phyloP scores from a whole-genome alignment of 1,139 yeast species.

The Pichia sp. region DNA sequence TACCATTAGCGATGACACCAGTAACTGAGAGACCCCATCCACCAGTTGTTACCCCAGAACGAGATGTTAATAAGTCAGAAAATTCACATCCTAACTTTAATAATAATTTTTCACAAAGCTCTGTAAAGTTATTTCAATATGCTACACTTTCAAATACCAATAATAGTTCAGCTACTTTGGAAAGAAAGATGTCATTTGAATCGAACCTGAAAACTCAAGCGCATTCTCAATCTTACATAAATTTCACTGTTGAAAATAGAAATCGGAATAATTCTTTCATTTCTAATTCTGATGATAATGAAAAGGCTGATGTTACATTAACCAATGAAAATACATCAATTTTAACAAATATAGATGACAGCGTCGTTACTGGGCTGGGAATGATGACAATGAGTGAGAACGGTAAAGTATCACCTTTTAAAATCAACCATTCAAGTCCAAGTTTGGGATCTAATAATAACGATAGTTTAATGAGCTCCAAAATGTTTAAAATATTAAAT shows the following conservation, averaged over 20 bases:
- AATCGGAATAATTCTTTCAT: conserved; percentile 3
- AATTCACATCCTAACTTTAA: not conserved
- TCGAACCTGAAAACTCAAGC: not conserved
- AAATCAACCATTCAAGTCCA: no score
- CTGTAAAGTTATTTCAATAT: not conserved
- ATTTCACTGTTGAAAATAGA: not conserved
- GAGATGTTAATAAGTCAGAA: not conserved
- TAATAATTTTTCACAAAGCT: not conserved
- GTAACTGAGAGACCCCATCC: conserved; percentile 46
- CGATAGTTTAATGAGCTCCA: not conserved
- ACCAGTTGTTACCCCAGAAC: conserved; percentile 11
- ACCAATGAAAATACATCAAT: conserved; percentile 8
- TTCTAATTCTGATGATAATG: conserved; percentile 4
- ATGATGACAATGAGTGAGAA: conserved; percentile 13
- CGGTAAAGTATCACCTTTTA: conserved; percentile 11
- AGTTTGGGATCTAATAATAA: no score
- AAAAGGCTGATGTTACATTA: conserved; percentile 12
- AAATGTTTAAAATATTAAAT: conserved; percentile 1
- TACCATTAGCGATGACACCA: conserved; percentile 71
- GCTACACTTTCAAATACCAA: not conserved
- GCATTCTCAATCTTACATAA: not conserved
- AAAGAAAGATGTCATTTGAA: conserved; percentile 9
- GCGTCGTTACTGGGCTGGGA: conserved; percentile 13
- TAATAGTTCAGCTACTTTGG: not conserved
- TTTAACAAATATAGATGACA: conserved; percentile 1